Evolutionary conservation across 345 rosid species (phyloP), one percentile per base, ranked within the genome.

Genomic region (Brassica incana): DNA sequence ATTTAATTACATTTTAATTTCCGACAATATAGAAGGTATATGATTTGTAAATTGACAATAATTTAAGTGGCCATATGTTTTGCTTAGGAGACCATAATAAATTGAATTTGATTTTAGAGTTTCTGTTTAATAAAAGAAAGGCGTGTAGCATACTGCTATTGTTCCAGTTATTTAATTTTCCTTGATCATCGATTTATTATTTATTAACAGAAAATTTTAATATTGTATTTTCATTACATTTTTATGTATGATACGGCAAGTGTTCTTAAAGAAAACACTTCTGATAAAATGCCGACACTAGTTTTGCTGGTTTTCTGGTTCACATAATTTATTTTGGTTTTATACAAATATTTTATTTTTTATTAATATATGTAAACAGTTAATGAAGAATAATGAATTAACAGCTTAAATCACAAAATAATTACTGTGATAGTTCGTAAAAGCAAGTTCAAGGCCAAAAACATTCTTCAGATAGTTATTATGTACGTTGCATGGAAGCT

Each of bases 71-170:
- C 62, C 69, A 69, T 77, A 30, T 68, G 62, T 40, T 50, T 56
- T 67, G 25, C 38, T 66, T 75, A 56, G 9, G 9, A 67, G 73
- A 6, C 58, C 61, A 76, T 40, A 8, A 29, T 29, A 50, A 27
- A 69, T 29, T 23, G 2, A 23, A 29, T 23, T 58, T 62, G 66
- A 29, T 23, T 45, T 16, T 25, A n/a, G n/a, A n/a, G 16, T 14
- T 67, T 67, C 58, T 23, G 29, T 43, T 27, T 16, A 59, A 14
- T 67, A 58, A 67, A 58, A 18, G 45, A 67, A 68, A 40, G 68
- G 74, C 60, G 73, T 76, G 74, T 76, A 15, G 30, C 72, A 67
- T 75, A 74, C 27, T 65, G 38, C 68, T 40, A 67, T 38, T 23
- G 12, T 59, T 59, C 61, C 40, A 67, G 18, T 68, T 30, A 36